Conservation (phyloP, 164 flowering plant genomes). For the Warburgia ugandensis region DNA sequence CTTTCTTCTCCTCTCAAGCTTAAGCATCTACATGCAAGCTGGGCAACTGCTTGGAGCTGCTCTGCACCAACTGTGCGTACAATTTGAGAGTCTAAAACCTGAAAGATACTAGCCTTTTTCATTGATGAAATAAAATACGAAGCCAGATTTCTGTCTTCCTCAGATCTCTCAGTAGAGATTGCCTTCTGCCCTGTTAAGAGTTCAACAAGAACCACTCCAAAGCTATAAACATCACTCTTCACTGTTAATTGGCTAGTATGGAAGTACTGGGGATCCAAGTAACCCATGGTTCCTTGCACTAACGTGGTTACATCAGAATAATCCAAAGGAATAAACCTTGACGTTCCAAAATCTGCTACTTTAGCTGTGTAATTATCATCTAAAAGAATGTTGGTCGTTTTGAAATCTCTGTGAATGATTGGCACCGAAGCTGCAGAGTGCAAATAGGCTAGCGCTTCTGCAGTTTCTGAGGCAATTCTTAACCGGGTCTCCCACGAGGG, state of each 20-base stretch:
- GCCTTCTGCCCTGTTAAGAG: slow-evolving; percentile 7
- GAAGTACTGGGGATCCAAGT: slow-evolving; percentile 11
- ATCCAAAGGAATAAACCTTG: slow-evolving; percentile 1
- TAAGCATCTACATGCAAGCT: slow-evolving; percentile 5
- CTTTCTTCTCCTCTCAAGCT: slow-evolving; percentile 3
- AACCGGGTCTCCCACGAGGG: slow-evolving; percentile 3
- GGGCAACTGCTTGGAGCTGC: not conserved
- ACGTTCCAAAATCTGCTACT: slow-evolving; percentile 28
- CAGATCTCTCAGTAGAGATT: not conserved
- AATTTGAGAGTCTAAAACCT: slow-evolving; percentile 1
- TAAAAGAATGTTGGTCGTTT: slow-evolving; percentile 31
- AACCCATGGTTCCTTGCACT: slow-evolving; percentile 9
- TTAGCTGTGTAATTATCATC: slow-evolving; percentile 27
- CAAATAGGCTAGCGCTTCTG: slow-evolving; percentile 34
- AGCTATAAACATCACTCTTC: slow-evolving; percentile 14
- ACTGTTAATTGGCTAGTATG: slow-evolving; percentile 5
- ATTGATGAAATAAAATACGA: slow-evolving; percentile 2
- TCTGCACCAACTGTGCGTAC: not conserved
- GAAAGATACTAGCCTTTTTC: slow-evolving; percentile 2
- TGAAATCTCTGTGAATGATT: slow-evolving; percentile 39
- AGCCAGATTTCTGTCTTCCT: slow-evolving; percentile 1
- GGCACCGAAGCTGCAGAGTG: slow-evolving; percentile 37
- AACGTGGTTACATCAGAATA: slow-evolving; percentile 1
- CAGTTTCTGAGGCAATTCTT: slow-evolving; percentile 35
- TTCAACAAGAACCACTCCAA: slow-evolving; percentile 11